phyloP scores from a whole-genome alignment of 129 eudicot species.

The Kitagawia praeruptora region DNA sequence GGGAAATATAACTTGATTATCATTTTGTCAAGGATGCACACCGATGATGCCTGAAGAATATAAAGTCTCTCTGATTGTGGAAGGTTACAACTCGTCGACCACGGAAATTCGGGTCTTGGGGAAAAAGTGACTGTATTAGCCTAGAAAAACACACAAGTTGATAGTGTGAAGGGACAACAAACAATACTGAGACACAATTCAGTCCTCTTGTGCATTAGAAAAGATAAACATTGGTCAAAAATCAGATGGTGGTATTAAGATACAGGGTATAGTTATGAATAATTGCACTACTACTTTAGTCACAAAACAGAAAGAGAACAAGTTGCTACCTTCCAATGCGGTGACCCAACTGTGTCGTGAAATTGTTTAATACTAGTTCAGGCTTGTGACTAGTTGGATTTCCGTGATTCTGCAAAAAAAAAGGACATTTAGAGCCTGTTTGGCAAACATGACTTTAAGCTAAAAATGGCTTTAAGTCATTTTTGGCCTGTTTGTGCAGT shows the following conservation, averaged over 20 bases:
- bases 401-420: slow-evolving; percentile 80
- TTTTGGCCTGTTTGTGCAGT: too few species aligned
- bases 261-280: neutral
- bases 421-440: too few species aligned
- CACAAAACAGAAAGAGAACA: neutral
- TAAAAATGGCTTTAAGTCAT: too few species aligned
- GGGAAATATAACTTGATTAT: neutral
- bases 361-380: slow-evolving; percentile 79
- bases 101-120: slow-evolving; percentile 83
- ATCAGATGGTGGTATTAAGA: neutral
- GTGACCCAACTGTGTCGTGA: slow-evolving; percentile 87
- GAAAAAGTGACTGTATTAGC: slow-evolving; percentile 84
- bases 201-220: neutral
- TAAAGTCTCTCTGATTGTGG: slow-evolving; percentile 92
- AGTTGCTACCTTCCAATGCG: slow-evolving; percentile 73
- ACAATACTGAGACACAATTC: neutral
- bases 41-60: slow-evolving; percentile 98
- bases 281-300: neutral
- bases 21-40: slow-evolving; percentile 9
- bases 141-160: slow-evolving; percentile 21
- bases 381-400: slow-evolving; percentile 90
- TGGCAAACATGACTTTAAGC: too few species aligned
- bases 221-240: neutral
- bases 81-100: slow-evolving; percentile 95
- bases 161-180: neutral